phyloP scores from a whole-genome alignment of 2,329 filamentous ascomycete genomes.

The Knoxdaviesia capensis region DNA sequence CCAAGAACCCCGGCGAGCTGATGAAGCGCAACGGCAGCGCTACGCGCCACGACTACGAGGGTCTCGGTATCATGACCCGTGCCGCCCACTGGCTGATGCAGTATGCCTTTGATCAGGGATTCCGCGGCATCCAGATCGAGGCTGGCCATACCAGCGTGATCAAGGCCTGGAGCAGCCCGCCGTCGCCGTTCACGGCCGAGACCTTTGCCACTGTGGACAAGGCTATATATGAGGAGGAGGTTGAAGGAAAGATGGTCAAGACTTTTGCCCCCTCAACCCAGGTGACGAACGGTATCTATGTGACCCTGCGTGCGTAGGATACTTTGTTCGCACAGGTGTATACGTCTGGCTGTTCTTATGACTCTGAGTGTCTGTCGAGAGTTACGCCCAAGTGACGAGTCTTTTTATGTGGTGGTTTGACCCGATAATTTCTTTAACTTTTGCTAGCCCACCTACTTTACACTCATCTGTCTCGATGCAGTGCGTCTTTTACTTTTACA shows the following conservation, averaged over 20 bases:
- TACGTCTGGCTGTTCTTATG: too few relatives aligned
- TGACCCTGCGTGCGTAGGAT: not conserved
- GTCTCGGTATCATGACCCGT: constrained; percentile 8
- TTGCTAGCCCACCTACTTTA: too few relatives aligned
- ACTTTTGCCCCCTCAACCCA: constrained; percentile 5
- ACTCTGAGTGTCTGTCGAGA: too few relatives aligned
- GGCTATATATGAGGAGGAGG: constrained; percentile 3
- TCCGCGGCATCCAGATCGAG: constrained; percentile 10
- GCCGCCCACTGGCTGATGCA: constrained; percentile 9
- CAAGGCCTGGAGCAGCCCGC: constrained; percentile 10
- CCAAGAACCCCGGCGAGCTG: constrained; percentile 9
- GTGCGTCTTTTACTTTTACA: too few relatives aligned
- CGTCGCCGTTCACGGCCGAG: constrained; percentile 8
- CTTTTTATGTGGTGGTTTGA: too few relatives aligned
- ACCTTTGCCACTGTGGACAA: constrained; percentile 4
- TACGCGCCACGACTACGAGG: constrained; percentile 10
- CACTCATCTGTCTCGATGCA: too few relatives aligned
- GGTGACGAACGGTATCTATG: constrained; percentile 5
- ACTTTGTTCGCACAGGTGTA: too few relatives aligned
- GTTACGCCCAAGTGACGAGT: too few relatives aligned
- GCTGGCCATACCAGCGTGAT: constrained; percentile 8
- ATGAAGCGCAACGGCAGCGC: constrained; percentile 10
- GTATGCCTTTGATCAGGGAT: constrained; percentile 7
- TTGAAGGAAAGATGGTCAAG: constrained; percentile 3
- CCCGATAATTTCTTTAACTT: too few relatives aligned